Percentiles rank a stretch among this genome's conserved stretches.
phyloP scores from a whole-genome alignment of 23 red algal species.

The Gracilaria domingensis region DNA sequence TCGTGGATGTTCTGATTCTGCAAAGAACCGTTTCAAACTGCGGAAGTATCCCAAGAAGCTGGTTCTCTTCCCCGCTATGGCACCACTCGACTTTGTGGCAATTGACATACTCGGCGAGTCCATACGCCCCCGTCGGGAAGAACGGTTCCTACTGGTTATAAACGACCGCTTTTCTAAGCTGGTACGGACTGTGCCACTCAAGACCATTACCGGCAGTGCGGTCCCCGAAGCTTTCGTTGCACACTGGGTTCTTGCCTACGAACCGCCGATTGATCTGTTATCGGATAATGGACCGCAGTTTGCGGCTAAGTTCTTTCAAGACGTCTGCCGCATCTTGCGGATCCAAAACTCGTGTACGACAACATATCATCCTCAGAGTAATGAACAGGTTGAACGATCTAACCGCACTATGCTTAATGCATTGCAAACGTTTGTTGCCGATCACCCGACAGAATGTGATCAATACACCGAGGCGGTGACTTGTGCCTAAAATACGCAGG shows the following conservation, averaged over 20 bases:
- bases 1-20: background rate
- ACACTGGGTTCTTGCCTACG: slow-evolving; percentile 11
- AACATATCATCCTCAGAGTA: slow-evolving; percentile 39
- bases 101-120: background rate
- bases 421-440: too few species aligned
- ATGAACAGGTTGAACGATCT: slow-evolving; percentile 37
- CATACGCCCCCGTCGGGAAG: background rate
- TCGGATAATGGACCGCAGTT: slow-evolving; percentile 37
- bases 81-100: background rate
- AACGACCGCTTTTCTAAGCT: slow-evolving; percentile 7
- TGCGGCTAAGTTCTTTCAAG: slow-evolving; percentile 34
- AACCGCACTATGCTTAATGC: slow-evolving; percentile 21
- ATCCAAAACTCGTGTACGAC: slow-evolving; percentile 33
- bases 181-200: background rate
- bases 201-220: background rate
- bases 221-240: slow-evolving; percentile 4
- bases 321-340: slow-evolving; percentile 14
- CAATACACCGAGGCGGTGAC: too few species aligned
- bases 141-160: background rate
- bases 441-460: too few species aligned
- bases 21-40: background rate
- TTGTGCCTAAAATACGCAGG: too few species aligned
- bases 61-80: background rate
- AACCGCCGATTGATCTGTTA: background rate
- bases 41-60: slow-evolving; percentile 21